A percentile compares a stretch with the other conserved stretches of the same genome.
Evolutionary conservation across 2,329 filamentous ascomycete genomes (phyloP).

Genomic region (Colletotrichum endophyticum): DNA sequence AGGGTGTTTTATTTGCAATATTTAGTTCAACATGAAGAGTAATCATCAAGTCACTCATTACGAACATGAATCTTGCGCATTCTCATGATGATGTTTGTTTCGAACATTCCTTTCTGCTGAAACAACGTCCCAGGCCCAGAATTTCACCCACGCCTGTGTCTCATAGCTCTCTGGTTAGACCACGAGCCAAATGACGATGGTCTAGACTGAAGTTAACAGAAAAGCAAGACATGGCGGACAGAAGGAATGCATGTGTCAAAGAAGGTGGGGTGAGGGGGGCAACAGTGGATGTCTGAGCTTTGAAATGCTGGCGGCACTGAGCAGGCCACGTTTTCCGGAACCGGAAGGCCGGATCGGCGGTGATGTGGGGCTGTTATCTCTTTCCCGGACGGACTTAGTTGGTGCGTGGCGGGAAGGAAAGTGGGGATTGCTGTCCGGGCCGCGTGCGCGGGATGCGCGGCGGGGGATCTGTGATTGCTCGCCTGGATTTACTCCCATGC

Average conservation of each 20-base stretch:
- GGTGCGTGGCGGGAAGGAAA: not conserved
- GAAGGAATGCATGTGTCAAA: not conserved
- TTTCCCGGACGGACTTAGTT: not conserved
- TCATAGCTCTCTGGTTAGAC: not conserved
- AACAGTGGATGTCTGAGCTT: not conserved
- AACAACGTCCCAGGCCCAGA: not conserved
- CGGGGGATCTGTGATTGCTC: fast-evolving
- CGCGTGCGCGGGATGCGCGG: not conserved
- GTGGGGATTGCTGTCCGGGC: not conserved
- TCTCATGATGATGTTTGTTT: not conserved
- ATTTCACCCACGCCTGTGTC: not conserved
- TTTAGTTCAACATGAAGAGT: not conserved
- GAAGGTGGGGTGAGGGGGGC: not conserved
- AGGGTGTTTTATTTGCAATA: not conserved
- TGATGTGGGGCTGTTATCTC: not conserved
- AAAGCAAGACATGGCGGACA: not conserved
- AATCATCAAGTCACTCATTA: not conserved
- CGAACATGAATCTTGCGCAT: not conserved
- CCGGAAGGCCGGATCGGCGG: not conserved
- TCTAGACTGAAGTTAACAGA: fast-evolving
- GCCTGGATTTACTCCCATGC: not conserved
- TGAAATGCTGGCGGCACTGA: not conserved
- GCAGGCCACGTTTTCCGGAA: not conserved
- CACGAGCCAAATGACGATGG: not conserved
- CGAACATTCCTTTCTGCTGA: not conserved